These are phyloP conservation scores for Colletotrichum sp. DNA, from an alignment of 2,329 filamentous ascomycete genomes.

Conservation along the genomic window DNA sequence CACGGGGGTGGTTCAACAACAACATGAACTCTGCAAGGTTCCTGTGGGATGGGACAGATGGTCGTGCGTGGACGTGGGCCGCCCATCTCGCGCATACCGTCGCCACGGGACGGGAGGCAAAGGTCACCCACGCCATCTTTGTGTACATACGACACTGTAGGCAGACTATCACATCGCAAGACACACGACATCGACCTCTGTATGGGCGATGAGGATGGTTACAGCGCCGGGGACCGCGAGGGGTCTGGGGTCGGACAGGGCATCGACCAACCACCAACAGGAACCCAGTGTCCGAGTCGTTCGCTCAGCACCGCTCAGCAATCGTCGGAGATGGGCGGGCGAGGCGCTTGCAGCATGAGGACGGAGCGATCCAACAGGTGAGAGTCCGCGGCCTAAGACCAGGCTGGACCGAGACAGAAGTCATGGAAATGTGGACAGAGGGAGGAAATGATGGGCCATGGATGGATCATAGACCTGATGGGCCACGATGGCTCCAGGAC, in stretches of 20 bases:
- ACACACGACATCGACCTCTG: not conserved
- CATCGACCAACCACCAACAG: not conserved
- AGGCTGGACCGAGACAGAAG: conserved; percentile 11
- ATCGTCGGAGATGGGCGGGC: not conserved
- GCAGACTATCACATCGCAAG: not conserved
- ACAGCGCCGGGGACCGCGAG: not conserved
- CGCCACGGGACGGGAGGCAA: conserved; percentile 14
- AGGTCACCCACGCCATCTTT: not conserved
- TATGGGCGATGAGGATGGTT: not conserved
- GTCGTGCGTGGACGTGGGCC: not conserved
- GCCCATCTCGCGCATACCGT: not conserved
- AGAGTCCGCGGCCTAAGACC: not conserved
- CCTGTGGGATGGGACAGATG: not conserved
- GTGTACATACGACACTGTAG: not conserved
- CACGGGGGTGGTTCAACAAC: not conserved
- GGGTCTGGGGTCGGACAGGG: not conserved
- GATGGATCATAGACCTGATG: conserved; percentile 11
- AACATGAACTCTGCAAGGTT: conserved; percentile 2
- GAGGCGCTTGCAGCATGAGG: not conserved
- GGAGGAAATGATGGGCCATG: conserved; percentile 8
- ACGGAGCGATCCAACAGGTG: not conserved
- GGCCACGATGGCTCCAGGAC: conserved; percentile 12
- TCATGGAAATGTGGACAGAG: not conserved
- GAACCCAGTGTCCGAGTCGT: not conserved
- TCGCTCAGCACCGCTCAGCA: not conserved